These are phyloP conservation scores for Prunus mume DNA, from an alignment of 306 rosid genomes.

Conservation along the genomic window DNA sequence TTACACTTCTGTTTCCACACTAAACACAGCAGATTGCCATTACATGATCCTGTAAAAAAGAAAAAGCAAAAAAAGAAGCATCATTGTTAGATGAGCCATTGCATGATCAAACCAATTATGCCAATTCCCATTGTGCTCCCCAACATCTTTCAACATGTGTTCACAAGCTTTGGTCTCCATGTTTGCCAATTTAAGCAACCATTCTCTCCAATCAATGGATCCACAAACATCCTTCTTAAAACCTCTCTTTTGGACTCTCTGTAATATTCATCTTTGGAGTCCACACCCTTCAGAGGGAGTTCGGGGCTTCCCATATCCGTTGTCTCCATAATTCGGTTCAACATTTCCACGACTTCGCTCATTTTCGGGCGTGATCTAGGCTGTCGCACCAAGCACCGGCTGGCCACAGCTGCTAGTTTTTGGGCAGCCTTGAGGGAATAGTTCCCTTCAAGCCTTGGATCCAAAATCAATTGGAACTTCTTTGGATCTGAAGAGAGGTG, in stretches of 20 bases:
- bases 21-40: neutral
- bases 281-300: slow-evolving; percentile 21
- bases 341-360: slow-evolving; percentile 52
- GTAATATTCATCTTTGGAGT: slow-evolving; percentile 11
- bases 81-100: neutral
- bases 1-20: neutral
- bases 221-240: slow-evolving; percentile 33
- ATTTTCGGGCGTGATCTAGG: slow-evolving; percentile 47
- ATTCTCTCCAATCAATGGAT: slow-evolving; percentile 43
- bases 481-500: slow-evolving; percentile 37
- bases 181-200: slow-evolving; percentile 38
- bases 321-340: slow-evolving; percentile 31
- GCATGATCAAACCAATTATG: neutral
- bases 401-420: slow-evolving; percentile 49
- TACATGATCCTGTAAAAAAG: neutral
- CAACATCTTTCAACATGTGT: slow-evolving; percentile 24
- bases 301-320: slow-evolving; percentile 34
- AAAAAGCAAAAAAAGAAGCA: neutral
- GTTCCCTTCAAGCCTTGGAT: slow-evolving; percentile 53
- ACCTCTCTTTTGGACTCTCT: slow-evolving; percentile 37
- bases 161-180: slow-evolving; percentile 39
- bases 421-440: slow-evolving; percentile 49
- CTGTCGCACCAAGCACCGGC: slow-evolving; percentile 49
- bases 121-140: neutral
- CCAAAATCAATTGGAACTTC: slow-evolving; percentile 44